A percentile compares a stretch with the other conserved stretches of the same genome.
Conservation (phyloP, 176 grass and related monocot genomes). For the Otatea glauca region DNA sequence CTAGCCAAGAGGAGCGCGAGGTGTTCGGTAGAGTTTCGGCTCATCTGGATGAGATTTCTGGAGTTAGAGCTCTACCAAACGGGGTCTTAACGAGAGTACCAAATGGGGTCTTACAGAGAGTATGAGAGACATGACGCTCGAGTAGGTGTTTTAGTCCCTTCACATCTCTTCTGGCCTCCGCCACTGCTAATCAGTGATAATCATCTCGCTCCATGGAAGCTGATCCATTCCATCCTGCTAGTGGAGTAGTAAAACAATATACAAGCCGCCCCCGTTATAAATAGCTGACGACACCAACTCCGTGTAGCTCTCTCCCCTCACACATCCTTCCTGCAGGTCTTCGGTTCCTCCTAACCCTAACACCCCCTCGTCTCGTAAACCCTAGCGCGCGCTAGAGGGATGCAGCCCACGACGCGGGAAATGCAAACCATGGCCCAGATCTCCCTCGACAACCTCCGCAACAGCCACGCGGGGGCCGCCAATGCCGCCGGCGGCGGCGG, state of each 20-base stretch:
- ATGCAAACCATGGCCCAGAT: slow-evolving; percentile 73
- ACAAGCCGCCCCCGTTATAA: slow-evolving; percentile 51
- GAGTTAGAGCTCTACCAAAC: no score
- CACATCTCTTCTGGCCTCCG: no score
- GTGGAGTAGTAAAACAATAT: slow-evolving; percentile 12
- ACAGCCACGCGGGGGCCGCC: not conserved
- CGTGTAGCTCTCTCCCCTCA: slow-evolving; percentile 14
- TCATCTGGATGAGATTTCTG: no score
- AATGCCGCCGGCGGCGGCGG: slow-evolving; percentile 15
- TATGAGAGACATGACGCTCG: no score
- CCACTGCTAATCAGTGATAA: slow-evolving; percentile 9
- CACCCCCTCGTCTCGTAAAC: slow-evolving; percentile 22
- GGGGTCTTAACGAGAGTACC: no score
- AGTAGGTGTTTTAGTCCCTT: no score
- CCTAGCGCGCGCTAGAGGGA: slow-evolving; percentile 39
- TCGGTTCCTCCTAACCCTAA: slow-evolving; percentile 38
- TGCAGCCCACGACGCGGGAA: slow-evolving; percentile 65
- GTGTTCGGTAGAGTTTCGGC: no score
- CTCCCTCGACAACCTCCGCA: slow-evolving; percentile 57
- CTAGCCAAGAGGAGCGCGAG: no score
- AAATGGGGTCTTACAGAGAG: no score
- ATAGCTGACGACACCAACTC: slow-evolving; percentile 45
- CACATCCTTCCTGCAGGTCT: not conserved
- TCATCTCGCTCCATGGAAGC: slow-evolving; percentile 14
- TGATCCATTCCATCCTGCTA: not conserved